Evolutionary conservation across 2,329 filamentous ascomycete species (phyloP).

Genomic region (Colletotrichum gloeosporioides): DNA sequence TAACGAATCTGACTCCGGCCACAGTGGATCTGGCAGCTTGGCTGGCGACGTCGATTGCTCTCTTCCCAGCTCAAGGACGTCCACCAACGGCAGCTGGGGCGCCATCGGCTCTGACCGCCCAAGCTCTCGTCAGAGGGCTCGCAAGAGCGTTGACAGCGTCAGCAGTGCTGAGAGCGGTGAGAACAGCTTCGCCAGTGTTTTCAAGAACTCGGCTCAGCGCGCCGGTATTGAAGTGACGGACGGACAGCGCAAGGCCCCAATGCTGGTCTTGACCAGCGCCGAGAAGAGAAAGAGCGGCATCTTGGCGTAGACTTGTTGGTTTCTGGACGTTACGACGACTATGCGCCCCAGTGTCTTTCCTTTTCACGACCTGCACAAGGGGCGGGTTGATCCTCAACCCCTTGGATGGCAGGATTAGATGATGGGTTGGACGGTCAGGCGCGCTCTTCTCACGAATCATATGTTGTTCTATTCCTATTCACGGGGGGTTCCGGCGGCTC

Average conservation of each 20-base stretch:
- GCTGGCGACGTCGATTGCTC: conserved; percentile 74
- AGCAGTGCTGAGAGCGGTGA: conserved; percentile 62
- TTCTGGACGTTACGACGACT: conserved; percentile 21
- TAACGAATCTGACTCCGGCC: conserved; percentile 75
- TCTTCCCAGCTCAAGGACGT: conserved; percentile 77
- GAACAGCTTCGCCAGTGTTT: conserved; percentile 70
- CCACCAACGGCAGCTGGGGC: conserved; percentile 73
- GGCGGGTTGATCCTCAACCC: conserved; percentile 20
- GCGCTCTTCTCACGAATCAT: conserved; percentile 17
- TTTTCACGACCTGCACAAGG: conserved; percentile 22
- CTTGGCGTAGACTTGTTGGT: conserved; percentile 17
- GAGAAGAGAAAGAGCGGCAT: conserved; percentile 83
- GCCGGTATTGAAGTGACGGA: conserved; percentile 60
- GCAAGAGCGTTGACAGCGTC: conserved; percentile 67
- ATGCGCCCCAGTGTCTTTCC: conserved; percentile 23
- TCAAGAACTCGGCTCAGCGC: conserved; percentile 63
- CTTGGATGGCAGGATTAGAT: conserved; percentile 16
- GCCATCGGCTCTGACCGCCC: conserved; percentile 90
- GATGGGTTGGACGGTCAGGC: conserved; percentile 18
- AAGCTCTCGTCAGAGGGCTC: conserved; percentile 70
- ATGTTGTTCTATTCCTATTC: conserved; percentile 14
- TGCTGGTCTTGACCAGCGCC: conserved; percentile 85
- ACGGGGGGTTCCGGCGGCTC: conserved; percentile 10
- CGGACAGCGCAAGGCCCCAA: conserved; percentile 79
- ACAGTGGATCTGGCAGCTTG: conserved; percentile 79